Evolutionary conservation across 768 basidiomycete genomes (phyloP), one percentile per base, ranked within the genome.

Genomic region (Mycena olivaceomarginata): DNA sequence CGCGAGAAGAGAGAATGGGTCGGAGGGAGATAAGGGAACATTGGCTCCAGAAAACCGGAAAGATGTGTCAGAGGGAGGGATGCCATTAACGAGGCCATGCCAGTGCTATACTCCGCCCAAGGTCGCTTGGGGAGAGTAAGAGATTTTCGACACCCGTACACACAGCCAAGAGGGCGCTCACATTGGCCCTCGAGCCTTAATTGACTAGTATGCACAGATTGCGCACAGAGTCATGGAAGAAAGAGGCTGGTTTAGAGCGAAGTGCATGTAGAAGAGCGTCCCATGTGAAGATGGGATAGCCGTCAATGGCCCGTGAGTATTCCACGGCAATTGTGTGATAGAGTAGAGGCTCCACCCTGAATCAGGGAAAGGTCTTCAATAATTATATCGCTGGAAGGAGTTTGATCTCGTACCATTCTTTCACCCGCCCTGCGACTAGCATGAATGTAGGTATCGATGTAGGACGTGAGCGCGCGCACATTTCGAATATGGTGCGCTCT

Each of bases 231-330:
- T 51, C 9, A 20, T 10, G 25, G 12, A 16, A 16, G 31, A 60
- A 46, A 25, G 15, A 39, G 13, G 65, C 43, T 40, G 65, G 45
- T 6, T 67, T 67, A 5, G 10, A 25, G 13, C 39, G n/a, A 7
- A 48, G 22, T 5, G 45, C 45, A 31, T 10, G 16, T 45, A 48
- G 18, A 11, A 67, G 22, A 9, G 10, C 16, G n/a, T 22, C 10
- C n/a, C 7, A 22, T 10, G 65, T 45, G 65, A 67, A 67, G 20
- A 16, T 67, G 6, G 65, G 65, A 31, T 48, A 67, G 45, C 45
- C 65, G 45, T 67, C 65, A 4, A 67, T 67, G 5, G 10, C 59
- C 2, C 5, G 16, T 4, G 59, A n/a, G 31, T 20, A 12, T 12
- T 62, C 15, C 15, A 62, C 15, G 2, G 59, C 37, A 18, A 62